Base-by-base conservation (phyloP, 129 eudicot species). In the Calendula officinalis region DNA sequence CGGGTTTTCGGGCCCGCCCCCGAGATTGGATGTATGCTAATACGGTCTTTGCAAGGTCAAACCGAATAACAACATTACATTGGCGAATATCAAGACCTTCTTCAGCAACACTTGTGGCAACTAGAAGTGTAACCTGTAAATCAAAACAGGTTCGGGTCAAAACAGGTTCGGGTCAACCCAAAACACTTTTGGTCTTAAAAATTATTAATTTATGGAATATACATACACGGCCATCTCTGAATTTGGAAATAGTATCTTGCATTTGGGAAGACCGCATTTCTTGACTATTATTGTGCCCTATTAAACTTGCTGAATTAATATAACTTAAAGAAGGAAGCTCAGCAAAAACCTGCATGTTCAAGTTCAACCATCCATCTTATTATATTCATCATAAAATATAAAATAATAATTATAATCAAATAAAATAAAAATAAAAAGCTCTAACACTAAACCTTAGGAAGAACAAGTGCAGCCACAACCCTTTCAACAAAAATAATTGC, bases 31-130 rank as follows among this genome's bases (percentile, higher is more conserved):
- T 92, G 74, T 92, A 92, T 15, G 99, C 99, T 73, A 92, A 71
- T 68, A 92, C 96, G 70, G 99, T 92, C 83, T 92, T 92, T 40
- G 99, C 99, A 70, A 92, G 99, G 77, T 92, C 99, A 83, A 92
- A 92, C 50, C 99, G 95, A 49, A 92, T 88, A 56, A 92, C 99
- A 68, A 92, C 99, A 85, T 92, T 92, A 79, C 99, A 92, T 60
- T 92, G 99, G 56, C 99, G 87, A 60, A 92, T 92, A 74, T 92
- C 99, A 69, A 92, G 99, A 34, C 99, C 99, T 84, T 92, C 99
- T 85, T 92, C 99, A 57, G 99, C 99, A 67, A 92, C 99, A 76
- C 99, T 92, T 49, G 99, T 92, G 75, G 99, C 99, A 79, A 92
- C 99, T 75, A 92, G 70, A 77, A 92, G 80, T 17, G 96, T 88